Evolutionary conservation across 176 grass and related monocot species (phyloP), one percentile per base, ranked within the genome.

Genomic region (Triticum monococcum): DNA sequence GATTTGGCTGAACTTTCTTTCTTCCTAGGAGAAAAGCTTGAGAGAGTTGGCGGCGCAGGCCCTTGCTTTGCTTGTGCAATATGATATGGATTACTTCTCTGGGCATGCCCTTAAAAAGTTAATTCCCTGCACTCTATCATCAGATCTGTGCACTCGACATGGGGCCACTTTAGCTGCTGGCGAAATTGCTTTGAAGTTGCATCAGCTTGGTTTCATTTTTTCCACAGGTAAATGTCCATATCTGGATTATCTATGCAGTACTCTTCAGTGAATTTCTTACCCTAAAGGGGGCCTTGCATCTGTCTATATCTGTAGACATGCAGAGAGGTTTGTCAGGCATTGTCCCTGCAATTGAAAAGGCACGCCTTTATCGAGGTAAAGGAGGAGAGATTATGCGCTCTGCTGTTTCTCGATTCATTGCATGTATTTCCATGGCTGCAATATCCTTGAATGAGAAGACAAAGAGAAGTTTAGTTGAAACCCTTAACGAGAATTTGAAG

Each of bases 341-440:
- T 91, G 96, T 96, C 66, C 92, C 92, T 4, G 88, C 93, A 72
- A 98, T 98, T 73, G 96, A 98, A 88, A 98, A 98, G 54, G 96
- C 93, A 17, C 91, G 93, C 26, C 96, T 98, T 84, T 98, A 98
- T 82, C 88, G 96, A 74, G 93, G 96, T 63, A 98, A 98, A 85
- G 96, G 96, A 90, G 96, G 96, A 84, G 96, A 98, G 86, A 92
- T 98, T 72, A 94, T 98, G 96, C 91, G 96, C 9, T 85, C 90
- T 63, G 88, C 93, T 88, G 93, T 98, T 91, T 98, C 90, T 61
- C 86, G 88, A 83, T 98, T 96, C 86, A 94, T 98, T 84, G 92
- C 92, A 86, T 98, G 96, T 81, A 84, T 95, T 59, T 95, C 96
- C 71, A 50, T 98, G 33, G 83, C 92, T 86, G 86, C 82, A 77